These are phyloP conservation scores for Sicyos edulis DNA, from an alignment of 306 rosid species.

Conservation along the genomic window DNA sequence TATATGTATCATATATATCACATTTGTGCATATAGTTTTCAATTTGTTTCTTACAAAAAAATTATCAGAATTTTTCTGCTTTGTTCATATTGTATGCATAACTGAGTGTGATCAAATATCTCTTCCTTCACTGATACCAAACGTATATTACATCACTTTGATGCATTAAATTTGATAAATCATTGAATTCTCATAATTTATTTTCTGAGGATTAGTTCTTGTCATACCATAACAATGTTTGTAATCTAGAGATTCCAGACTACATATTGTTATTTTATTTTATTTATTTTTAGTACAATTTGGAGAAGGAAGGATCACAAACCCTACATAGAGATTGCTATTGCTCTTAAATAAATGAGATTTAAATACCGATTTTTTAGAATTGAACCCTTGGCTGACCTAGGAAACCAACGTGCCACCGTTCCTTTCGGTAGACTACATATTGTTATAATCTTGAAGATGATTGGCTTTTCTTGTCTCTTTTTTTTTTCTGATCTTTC, in stretches of 20 bases:
- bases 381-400: too few species aligned
- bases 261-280: too few species aligned
- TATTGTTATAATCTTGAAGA: background rate
- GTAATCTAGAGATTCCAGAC: conserved; percentile 9
- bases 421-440: too few species aligned
- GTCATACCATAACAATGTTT: conserved; percentile 6
- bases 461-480: background rate
- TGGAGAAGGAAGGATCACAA: too few species aligned
- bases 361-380: too few species aligned
- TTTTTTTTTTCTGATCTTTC: background rate
- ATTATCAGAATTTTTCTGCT: conserved; percentile 2
- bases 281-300: too few species aligned
- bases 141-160: conserved; percentile 19
- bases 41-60: background rate
- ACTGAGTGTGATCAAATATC: background rate
- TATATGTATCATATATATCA: background rate
- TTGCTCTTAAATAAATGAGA: too few species aligned
- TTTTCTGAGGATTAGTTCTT: conserved; percentile 2
- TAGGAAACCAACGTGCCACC: too few species aligned
- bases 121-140: background rate
- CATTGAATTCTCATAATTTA: background rate
- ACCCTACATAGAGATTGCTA: too few species aligned
- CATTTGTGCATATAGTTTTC: conserved; percentile 22
- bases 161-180: conserved; percentile 6
- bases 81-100: background rate